These are phyloP conservation scores for Curvularia sp. DNA, from an alignment of 2,329 filamentous ascomycete species.

Conservation along the genomic window DNA sequence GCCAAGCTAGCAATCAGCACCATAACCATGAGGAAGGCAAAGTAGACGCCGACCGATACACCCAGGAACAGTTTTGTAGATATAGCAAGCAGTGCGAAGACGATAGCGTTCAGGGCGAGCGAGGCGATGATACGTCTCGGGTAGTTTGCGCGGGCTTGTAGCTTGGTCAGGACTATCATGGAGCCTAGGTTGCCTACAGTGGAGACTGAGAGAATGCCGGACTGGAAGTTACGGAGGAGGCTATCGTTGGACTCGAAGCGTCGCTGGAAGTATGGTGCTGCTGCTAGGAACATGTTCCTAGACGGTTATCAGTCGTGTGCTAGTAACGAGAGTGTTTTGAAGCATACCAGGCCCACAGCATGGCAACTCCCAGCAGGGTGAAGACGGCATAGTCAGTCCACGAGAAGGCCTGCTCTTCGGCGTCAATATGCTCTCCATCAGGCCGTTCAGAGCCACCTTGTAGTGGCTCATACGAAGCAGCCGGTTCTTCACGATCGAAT, in stretches of 20 bases:
- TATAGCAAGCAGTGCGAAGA: slow-evolving; percentile 79
- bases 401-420: slow-evolving; percentile 66
- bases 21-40: slow-evolving; percentile 81
- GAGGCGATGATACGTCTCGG: slow-evolving; percentile 82
- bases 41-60: slow-evolving; percentile 70
- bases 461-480: slow-evolving; percentile 48
- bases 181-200: slow-evolving; percentile 80
- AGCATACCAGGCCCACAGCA: slow-evolving; percentile 94
- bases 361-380: slow-evolving; percentile 82
- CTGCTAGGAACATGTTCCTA: slow-evolving; percentile 98
- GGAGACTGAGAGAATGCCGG: slow-evolving; percentile 84
- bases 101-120: slow-evolving; percentile 75
- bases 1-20: slow-evolving; percentile 81
- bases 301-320: slow-evolving; percentile 20
- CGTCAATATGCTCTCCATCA: slow-evolving; percentile 45
- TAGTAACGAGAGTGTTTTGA: not conserved
- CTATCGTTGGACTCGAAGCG: slow-evolving; percentile 76
- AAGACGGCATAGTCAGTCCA: slow-evolving; percentile 89
- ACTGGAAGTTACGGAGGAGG: slow-evolving; percentile 84
- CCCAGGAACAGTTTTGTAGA: slow-evolving; percentile 75
- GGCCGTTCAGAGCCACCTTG: slow-evolving; percentile 46
- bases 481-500: slow-evolving; percentile 37
- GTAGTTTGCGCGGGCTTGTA: slow-evolving; percentile 85
- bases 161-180: slow-evolving; percentile 77
- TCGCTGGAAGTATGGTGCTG: slow-evolving; percentile 87